Percentiles rank a stretch among this genome's conserved stretches.
Conservation (phyloP, 805 yeast species). For the Saccharomycopsis synnaedendra region DNA sequence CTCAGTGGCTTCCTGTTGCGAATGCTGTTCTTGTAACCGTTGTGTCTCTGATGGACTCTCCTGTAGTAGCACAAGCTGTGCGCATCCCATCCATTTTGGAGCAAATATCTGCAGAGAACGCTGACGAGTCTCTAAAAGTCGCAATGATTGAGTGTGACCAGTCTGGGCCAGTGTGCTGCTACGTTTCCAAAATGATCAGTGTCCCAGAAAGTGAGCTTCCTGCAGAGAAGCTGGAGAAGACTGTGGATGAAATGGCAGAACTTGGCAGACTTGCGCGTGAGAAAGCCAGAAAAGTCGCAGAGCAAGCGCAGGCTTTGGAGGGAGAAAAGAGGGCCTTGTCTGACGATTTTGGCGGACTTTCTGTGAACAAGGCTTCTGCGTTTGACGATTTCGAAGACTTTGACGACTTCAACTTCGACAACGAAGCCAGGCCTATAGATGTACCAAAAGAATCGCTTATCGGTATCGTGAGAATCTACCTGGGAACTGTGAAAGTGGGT, state of each 20-base stretch:
- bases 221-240: constrained; percentile 22
- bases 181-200: constrained; percentile 82
- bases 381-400: constrained; percentile 34
- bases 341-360: constrained; percentile 10
- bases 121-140: constrained; percentile 18
- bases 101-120: constrained; percentile 34
- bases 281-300: constrained; percentile 49
- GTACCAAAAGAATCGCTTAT: constrained; percentile 52
- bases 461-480: constrained; percentile 81
- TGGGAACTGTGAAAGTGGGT: constrained; percentile 73
- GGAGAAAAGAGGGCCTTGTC: constrained; percentile 19
- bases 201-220: constrained; percentile 79
- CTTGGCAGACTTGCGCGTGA: constrained; percentile 52
- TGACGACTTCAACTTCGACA: constrained; percentile 26
- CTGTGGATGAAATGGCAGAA: constrained; percentile 47
- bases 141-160: constrained; percentile 61
- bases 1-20: constrained; percentile 93
- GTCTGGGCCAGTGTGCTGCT: constrained; percentile 59
- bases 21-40: constrained; percentile 77
- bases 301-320: constrained; percentile 23
- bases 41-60: constrained; percentile 78
- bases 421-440: constrained; percentile 19
- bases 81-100: constrained; percentile 61
- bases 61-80: constrained; percentile 58
- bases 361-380: constrained; percentile 18